Evolutionary conservation across 139 green algal genomes (phyloP).

Genomic region (Haematococcus lacustris): DNA sequence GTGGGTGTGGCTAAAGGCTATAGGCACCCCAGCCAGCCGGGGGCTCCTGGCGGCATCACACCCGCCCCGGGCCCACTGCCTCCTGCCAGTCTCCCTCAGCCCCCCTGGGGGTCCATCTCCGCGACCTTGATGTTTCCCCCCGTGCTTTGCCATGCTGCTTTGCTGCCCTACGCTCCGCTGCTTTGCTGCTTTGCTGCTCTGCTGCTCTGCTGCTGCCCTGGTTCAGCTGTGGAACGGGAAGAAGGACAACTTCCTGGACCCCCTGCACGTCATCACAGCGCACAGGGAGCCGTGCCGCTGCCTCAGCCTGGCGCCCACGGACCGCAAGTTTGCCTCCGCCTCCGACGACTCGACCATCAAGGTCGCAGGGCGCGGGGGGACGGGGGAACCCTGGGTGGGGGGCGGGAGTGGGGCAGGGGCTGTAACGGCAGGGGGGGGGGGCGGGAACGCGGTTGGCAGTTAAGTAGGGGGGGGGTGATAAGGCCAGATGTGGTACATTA

Average conservation of each 20-base stretch:
- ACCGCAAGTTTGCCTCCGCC: constrained; percentile 85
- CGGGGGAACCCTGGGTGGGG: neutral
- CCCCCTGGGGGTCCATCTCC: constrained; percentile 5
- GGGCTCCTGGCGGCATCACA: too few relatives aligned
- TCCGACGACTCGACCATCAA: constrained; percentile 80
- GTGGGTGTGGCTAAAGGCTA: too few relatives aligned
- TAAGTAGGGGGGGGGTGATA: too few relatives aligned
- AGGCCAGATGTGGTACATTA: too few relatives aligned
- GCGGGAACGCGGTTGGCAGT: neutral
- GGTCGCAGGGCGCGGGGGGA: too few relatives aligned
- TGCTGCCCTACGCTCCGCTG: too few relatives aligned
- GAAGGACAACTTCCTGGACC: constrained; percentile 7
- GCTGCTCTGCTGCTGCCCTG: too few relatives aligned
- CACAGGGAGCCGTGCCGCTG: constrained; percentile 27
- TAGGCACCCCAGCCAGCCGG: too few relatives aligned
- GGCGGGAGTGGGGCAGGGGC: neutral
- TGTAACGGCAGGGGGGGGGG: neutral
- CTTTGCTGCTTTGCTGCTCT: too few relatives aligned
- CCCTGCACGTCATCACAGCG: constrained; percentile 8
- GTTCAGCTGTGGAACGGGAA: constrained; percentile 3
- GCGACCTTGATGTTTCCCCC: constrained; percentile 1
- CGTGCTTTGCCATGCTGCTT: too few relatives aligned
- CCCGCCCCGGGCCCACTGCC: neutral
- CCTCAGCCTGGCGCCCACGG: constrained; percentile 55
- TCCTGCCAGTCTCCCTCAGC: neutral